Conservation (phyloP, 208 protist species). For the Leishmania amazonensis region DNA sequence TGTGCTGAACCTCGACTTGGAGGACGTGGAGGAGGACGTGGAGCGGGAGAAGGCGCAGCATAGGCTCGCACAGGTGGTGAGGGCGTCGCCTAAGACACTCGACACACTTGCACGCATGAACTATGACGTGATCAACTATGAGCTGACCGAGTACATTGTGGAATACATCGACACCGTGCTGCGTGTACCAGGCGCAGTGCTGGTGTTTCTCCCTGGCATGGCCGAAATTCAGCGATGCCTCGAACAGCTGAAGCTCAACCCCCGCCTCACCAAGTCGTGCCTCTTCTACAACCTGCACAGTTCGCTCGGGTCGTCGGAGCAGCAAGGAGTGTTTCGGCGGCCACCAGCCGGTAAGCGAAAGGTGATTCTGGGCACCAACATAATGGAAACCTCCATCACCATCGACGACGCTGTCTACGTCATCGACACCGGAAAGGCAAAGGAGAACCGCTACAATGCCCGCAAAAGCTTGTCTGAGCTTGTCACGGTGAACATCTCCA, state of each 20-base stretch:
- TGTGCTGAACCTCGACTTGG: constrained; percentile 54
- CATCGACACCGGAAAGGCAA: constrained; percentile 96
- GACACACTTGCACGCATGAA: constrained; percentile 86
- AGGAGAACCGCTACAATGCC: constrained; percentile 95
- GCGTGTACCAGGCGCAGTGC: constrained; percentile 79
- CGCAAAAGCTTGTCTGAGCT: constrained; percentile 82
- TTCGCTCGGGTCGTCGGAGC: constrained; percentile 89
- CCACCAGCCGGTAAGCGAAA: constrained; percentile 92
- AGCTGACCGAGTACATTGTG: constrained; percentile 93
- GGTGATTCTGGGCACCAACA: constrained; percentile 97
- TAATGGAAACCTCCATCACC: constrained; percentile 98
- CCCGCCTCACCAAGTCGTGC: constrained; percentile 42
- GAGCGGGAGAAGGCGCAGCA: constrained; percentile 48
- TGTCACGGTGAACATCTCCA: constrained; percentile 92
- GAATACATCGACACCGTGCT: constrained; percentile 78
- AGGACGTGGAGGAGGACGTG: constrained; percentile 65
- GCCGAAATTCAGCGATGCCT: constrained; percentile 92
- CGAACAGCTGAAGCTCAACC: constrained; percentile 80
- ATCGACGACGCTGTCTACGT: constrained; percentile 98
- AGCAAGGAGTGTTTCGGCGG: constrained; percentile 92
- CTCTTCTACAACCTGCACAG: constrained; percentile 94
- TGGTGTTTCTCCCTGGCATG: constrained; percentile 97
- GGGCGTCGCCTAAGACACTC: constrained; percentile 58
- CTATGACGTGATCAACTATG: constrained; percentile 94
- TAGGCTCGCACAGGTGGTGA: constrained; percentile 41